These are phyloP conservation scores for Oleoguttula mirabilis DNA, from an alignment of 495 filamentous ascomycete species.

Conservation along the genomic window DNA sequence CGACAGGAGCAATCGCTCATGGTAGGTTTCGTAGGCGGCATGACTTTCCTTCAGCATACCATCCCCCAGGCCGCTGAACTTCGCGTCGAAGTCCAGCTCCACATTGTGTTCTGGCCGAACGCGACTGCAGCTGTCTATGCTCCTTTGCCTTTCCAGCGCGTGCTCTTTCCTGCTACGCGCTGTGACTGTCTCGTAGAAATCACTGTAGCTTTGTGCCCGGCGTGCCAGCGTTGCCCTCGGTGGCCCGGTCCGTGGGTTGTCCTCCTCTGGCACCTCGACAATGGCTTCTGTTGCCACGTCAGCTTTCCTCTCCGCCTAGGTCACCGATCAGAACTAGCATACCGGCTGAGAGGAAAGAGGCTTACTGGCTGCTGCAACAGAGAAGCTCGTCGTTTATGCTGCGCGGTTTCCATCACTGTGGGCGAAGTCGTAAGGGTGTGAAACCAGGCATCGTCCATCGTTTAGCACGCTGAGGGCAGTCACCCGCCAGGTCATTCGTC, in stretches of 20 bases:
- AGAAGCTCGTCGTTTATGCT: slow-evolving; percentile 49
- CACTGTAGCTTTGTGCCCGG: slow-evolving; percentile 64
- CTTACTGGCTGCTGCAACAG: slow-evolving; percentile 59
- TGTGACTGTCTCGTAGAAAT: slow-evolving; percentile 55
- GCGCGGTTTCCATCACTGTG: slow-evolving; percentile 31
- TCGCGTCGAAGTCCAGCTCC: slow-evolving; percentile 50
- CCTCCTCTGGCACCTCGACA: slow-evolving; percentile 39
- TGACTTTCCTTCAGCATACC: slow-evolving; percentile 68
- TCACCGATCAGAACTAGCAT: slow-evolving; percentile 30
- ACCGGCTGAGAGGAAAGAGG: slow-evolving; percentile 17
- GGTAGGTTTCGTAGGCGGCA: slow-evolving; percentile 67
- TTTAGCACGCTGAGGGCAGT: too few relatives aligned
- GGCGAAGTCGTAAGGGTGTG: slow-evolving; percentile 44
- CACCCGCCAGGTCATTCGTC: too few relatives aligned
- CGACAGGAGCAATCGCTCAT: slow-evolving; percentile 66
- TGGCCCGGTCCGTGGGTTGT: slow-evolving; percentile 39
- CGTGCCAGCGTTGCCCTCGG: slow-evolving; percentile 49
- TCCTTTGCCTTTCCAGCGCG: slow-evolving; percentile 28
- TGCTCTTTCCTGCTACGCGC: slow-evolving; percentile 41
- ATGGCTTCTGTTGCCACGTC: slow-evolving; percentile 33
- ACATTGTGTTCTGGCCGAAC: slow-evolving; percentile 16
- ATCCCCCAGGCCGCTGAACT: slow-evolving; percentile 51
- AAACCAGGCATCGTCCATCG: slow-evolving; percentile 72
- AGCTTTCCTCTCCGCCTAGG: slow-evolving; percentile 35
- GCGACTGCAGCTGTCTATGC: slow-evolving; percentile 28